phyloP scores from a whole-genome alignment of 2,329 filamentous ascomycete species.

The Xylaria sp. region DNA sequence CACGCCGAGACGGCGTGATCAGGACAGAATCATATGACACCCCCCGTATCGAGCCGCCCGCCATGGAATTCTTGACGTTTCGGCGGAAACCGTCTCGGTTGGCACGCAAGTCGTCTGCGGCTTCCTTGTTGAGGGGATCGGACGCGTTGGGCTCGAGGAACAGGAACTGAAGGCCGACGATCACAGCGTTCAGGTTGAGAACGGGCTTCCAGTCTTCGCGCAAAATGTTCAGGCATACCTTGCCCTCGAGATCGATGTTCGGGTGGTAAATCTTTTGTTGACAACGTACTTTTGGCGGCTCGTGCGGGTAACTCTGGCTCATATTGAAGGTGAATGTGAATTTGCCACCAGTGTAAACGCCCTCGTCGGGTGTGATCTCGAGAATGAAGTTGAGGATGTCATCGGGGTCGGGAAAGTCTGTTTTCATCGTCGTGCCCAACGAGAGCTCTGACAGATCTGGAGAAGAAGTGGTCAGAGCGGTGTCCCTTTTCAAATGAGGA shows the following conservation, averaged over 20 bases:
- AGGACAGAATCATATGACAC: conserved; percentile 69
- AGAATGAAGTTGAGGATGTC: conserved; percentile 81
- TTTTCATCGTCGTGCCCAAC: conserved; percentile 73
- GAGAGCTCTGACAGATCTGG: conserved; percentile 76
- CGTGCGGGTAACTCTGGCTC: conserved; percentile 92
- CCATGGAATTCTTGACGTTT: conserved; percentile 81
- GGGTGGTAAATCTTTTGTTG: conserved; percentile 98
- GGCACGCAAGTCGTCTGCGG: conserved; percentile 80
- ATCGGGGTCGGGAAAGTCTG: conserved; percentile 74
- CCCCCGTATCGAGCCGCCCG: conserved; percentile 68
- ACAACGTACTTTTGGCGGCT: conserved; percentile 95
- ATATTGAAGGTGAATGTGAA: conserved; percentile 92
- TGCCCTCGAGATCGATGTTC: conserved; percentile 96
- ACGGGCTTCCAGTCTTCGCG: conserved; percentile 99
- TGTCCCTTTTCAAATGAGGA: neutral
- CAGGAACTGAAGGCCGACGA: conserved; percentile 89
- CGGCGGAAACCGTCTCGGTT: conserved; percentile 87
- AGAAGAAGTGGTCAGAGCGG: neutral
- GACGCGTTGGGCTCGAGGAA: conserved; percentile 97
- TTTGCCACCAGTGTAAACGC: conserved; percentile 77
- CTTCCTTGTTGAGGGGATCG: conserved; percentile 97
- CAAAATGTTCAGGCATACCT: conserved; percentile 95
- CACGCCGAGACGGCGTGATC: conserved; percentile 4
- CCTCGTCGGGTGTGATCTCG: conserved; percentile 79
- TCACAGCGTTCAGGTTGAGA: conserved; percentile 90